These are phyloP conservation scores for Sphaerobolus stellatus DNA, from an alignment of 1,284 basidiomycete species.

Conservation along the genomic window DNA sequence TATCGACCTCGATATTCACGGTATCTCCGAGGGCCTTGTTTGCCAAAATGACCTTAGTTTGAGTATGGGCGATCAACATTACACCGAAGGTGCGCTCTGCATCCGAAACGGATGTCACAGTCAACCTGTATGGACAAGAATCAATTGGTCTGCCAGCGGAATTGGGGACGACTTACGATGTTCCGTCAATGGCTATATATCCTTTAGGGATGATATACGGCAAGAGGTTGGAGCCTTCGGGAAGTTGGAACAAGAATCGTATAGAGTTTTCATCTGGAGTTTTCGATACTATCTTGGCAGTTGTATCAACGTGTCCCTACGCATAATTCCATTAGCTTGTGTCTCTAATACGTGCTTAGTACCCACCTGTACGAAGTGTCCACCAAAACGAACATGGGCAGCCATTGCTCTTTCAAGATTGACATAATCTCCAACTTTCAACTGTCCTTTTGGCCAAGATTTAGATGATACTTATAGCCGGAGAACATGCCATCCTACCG, in stretches of 20 bases:
- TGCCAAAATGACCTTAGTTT: conserved; percentile 82
- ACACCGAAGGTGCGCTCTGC: conserved; percentile 73
- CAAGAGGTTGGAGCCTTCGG: conserved; percentile 65
- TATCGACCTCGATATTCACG: conserved; percentile 95
- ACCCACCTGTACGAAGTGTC: conserved; percentile 93
- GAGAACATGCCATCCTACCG: conserved; percentile 44
- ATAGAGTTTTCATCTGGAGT: conserved; percentile 85
- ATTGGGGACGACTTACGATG: conserved; percentile 47
- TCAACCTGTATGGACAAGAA: conserved; percentile 47
- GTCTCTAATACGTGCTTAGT: too few species aligned
- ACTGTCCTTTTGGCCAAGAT: conserved; percentile 56
- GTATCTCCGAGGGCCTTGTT: conserved; percentile 74
- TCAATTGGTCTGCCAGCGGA: not conserved
- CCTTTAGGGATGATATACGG: conserved; percentile 95
- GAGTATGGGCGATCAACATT: conserved; percentile 96
- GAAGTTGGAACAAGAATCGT: conserved; percentile 76
- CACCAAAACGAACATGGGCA: conserved; percentile 89
- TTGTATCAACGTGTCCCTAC: conserved; percentile 95
- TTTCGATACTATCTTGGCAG: conserved; percentile 70
- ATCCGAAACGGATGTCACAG: conserved; percentile 84
- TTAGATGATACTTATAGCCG: conserved; percentile 2
- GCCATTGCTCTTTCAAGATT: conserved; percentile 97
- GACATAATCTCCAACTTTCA: conserved; percentile 77
- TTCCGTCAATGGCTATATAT: conserved; percentile 93
- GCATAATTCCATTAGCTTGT: too few species aligned